Base-by-base conservation (phyloP, 2,329 filamentous ascomycete genomes). In the Metarhizium anisopliae region DNA sequence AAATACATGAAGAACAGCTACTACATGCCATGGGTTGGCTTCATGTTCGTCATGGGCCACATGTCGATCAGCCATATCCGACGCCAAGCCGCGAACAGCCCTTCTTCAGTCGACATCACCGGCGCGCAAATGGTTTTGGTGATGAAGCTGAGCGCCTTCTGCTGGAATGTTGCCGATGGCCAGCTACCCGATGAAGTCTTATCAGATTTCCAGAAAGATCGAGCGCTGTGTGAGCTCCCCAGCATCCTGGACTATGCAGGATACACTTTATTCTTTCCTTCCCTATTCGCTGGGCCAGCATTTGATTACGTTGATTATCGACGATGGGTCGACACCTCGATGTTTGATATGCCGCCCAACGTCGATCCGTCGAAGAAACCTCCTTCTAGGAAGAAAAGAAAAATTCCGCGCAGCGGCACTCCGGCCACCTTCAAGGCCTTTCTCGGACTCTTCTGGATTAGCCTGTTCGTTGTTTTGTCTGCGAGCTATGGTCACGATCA, bases 1-100 rank as follows among this genome's bases (percentile, higher is more conserved):
- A 84, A 87, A 62, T 92, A 85, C 68, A 76, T 97, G 49, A 82
- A 90, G 61, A 71, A 70, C 40, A 92, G 90, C 20, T 90, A 90
- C 0, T 89, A 93, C 68, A 99, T 99, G 94, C 94, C 94, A 75
- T 99, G 94, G 94, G 79, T 96, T 52, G 91, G 85, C 58, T 99
- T 99, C 71, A 77, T 90, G 52, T 96, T 95, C 67, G 76, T 96
- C 56, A 97, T 99, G 93, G 86, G 86, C 55, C 93, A 99, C 73
- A 89, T 97, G 87, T 93, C 92, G 50, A 70, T 93, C 64, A 95
- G 84, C 69, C 94, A 99, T 70, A 86, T 99, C 59, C 76, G 83
- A 56, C 88, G 95, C 43, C 90, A 95, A 70, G 81, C 85, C 43
- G 74, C 80, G 43, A 78, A 87, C 62, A 79, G 83, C 59, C 82